phyloP scores from a whole-genome alignment of 306 rosid genomes.

The Clitoria ternatea region DNA sequence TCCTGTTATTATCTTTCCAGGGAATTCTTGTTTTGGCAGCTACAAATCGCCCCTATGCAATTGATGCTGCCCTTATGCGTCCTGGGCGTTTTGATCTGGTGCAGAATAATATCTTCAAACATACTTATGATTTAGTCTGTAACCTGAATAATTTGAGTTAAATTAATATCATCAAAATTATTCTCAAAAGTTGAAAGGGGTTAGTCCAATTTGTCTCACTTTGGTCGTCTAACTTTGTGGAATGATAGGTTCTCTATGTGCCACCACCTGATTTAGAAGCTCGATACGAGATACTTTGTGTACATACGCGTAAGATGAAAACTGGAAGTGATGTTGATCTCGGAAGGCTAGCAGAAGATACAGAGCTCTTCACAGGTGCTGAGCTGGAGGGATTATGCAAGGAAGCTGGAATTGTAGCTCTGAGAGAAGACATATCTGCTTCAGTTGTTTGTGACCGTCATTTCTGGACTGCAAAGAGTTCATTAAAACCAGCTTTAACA shows the following conservation, averaged over 20 bases:
- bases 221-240: constrained; percentile 1
- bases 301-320: constrained; percentile 70
- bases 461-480: constrained; percentile 57
- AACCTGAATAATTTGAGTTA: background rate
- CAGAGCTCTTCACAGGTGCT: constrained; percentile 88
- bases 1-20: constrained; percentile 31
- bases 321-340: constrained; percentile 60
- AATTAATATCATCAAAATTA: background rate
- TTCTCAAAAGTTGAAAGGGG: background rate
- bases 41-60: constrained; percentile 88
- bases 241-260: constrained; percentile 74
- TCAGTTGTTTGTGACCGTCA: constrained; percentile 52
- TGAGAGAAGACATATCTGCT: constrained; percentile 74
- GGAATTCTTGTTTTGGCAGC: constrained; percentile 96
- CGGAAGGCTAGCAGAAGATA: constrained; percentile 58
- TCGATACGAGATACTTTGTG: constrained; percentile 68
- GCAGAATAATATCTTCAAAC: constrained; percentile 4
- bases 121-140: background rate
- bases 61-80: constrained; percentile 89
- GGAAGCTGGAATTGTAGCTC: constrained; percentile 85
- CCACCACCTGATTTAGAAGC: constrained; percentile 90
- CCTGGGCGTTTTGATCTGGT: constrained; percentile 95
- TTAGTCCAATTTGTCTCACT: constrained; percentile 4
- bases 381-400: constrained; percentile 79
- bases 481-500: constrained; percentile 67